Conservation (phyloP, 2,329 filamentous ascomycete genomes). For the Clarireedia hainanense region DNA sequence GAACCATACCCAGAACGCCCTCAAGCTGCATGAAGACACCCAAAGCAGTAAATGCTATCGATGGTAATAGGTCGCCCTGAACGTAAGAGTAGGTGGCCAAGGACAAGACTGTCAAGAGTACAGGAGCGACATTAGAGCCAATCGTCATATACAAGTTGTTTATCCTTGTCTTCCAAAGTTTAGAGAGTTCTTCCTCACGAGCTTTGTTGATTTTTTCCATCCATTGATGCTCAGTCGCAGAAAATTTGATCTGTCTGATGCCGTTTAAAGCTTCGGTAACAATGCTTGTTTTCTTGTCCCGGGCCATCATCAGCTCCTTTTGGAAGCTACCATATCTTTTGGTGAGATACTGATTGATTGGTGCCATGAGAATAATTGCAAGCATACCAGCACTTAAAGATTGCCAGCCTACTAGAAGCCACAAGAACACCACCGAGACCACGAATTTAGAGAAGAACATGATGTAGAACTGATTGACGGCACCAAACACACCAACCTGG, state of each 20-base stretch:
- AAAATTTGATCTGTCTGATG: conserved; percentile 77
- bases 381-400: conserved; percentile 56
- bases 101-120: conserved; percentile 62
- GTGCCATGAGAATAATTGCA: conserved; percentile 53
- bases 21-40: conserved; percentile 66
- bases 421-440: conserved; percentile 56
- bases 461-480: conserved; percentile 55
- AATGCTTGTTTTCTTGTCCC: conserved; percentile 65
- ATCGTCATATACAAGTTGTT: conserved; percentile 18
- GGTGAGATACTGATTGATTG: conserved; percentile 58
- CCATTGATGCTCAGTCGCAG: conserved; percentile 66
- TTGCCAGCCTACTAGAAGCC: conserved; percentile 63
- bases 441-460: conserved; percentile 52
- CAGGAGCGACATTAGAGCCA: conserved; percentile 61
- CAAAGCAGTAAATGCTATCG: conserved; percentile 71
- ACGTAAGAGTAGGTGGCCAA: conserved; percentile 59
- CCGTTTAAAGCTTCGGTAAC: conserved; percentile 68
- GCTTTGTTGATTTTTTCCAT: conserved; percentile 56
- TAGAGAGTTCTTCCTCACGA: conserved; percentile 58
- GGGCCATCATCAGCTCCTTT: conserved; percentile 61
- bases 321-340: conserved; percentile 56
- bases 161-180: conserved; percentile 43
- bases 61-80: conserved; percentile 55
- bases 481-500: conserved; percentile 56
- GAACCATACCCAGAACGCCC: conserved; percentile 58